Conservation (phyloP, 2,329 filamentous ascomycete genomes). For the Sclerotinia minor region DNA sequence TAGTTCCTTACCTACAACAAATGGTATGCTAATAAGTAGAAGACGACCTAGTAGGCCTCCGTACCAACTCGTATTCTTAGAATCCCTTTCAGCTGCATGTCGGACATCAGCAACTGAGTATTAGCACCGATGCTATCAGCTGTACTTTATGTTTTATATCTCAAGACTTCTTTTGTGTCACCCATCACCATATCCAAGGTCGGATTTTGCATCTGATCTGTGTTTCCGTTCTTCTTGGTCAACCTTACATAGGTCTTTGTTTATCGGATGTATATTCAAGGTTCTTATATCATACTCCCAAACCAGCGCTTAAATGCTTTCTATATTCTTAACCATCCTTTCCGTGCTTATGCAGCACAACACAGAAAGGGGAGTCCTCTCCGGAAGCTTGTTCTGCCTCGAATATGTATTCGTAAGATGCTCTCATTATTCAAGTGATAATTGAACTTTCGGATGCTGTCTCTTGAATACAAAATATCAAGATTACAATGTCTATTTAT, state of each 20-base stretch:
- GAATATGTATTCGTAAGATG: neutral
- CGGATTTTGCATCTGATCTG: constrained; percentile 16
- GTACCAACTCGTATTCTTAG: neutral
- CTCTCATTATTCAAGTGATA: neutral
- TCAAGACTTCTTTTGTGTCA: constrained; percentile 5
- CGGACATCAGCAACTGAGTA: neutral
- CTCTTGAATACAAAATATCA: neutral
- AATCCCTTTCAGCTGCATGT: too few relatives aligned
- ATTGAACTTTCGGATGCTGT: neutral
- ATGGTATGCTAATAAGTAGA: neutral
- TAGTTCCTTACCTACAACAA: neutral
- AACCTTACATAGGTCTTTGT: neutral
- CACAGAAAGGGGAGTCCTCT: neutral
- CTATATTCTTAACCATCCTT: constrained; percentile 17
- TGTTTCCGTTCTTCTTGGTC: neutral
- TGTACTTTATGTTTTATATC: neutral
- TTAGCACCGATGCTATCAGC: neutral
- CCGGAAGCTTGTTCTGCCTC: constrained; percentile 4
- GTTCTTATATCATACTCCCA: neutral
- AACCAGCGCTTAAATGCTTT: constrained; percentile 6
- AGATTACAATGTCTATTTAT: neutral
- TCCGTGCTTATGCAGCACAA: constrained; percentile 20
- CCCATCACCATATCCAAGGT: neutral
- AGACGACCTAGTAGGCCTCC: neutral
- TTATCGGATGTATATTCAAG: neutral